Evolutionary conservation across 2,329 filamentous ascomycete species (phyloP).

Genomic region (Ophiosphaerella narmari): DNA sequence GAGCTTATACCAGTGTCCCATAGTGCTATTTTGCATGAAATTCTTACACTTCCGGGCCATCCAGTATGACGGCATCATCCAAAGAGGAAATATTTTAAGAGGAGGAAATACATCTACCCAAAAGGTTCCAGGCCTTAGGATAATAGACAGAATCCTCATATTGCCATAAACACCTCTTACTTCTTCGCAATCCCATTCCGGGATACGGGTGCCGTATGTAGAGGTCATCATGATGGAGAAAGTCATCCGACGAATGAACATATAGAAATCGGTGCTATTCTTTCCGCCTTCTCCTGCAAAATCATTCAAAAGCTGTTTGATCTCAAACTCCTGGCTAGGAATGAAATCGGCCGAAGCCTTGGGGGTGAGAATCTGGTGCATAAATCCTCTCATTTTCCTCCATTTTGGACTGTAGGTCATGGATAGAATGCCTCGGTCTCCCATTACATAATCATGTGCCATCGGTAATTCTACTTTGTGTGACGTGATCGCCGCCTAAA

Average conservation of each 20-base stretch:
- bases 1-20: slow-evolving; percentile 17
- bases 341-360: slow-evolving; percentile 41
- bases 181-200: slow-evolving; percentile 18
- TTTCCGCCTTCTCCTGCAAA: slow-evolving; percentile 38
- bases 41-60: slow-evolving; percentile 1
- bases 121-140: slow-evolving; percentile 12
- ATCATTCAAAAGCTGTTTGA: slow-evolving; percentile 49
- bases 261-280: slow-evolving; percentile 22
- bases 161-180: slow-evolving; percentile 15
- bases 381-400: slow-evolving; percentile 40
- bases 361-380: slow-evolving; percentile 40
- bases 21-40: slow-evolving; percentile 8
- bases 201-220: slow-evolving; percentile 22
- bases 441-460: slow-evolving; percentile 39
- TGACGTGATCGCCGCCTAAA: slow-evolving; percentile 34
- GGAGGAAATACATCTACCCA: slow-evolving; percentile 16
- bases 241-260: slow-evolving; percentile 18
- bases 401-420: slow-evolving; percentile 45
- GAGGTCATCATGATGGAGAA: slow-evolving; percentile 21
- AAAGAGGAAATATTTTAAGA: slow-evolving; percentile 14
- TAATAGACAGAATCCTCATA: slow-evolving; percentile 18
- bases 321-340: slow-evolving; percentile 50
- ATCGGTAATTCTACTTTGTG: slow-evolving; percentile 42
- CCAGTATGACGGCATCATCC: slow-evolving; percentile 9
- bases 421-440: slow-evolving; percentile 42